Base-by-base conservation (phyloP, 2,329 filamentous ascomycete species). In the Dendrostoma leiphaemia region DNA sequence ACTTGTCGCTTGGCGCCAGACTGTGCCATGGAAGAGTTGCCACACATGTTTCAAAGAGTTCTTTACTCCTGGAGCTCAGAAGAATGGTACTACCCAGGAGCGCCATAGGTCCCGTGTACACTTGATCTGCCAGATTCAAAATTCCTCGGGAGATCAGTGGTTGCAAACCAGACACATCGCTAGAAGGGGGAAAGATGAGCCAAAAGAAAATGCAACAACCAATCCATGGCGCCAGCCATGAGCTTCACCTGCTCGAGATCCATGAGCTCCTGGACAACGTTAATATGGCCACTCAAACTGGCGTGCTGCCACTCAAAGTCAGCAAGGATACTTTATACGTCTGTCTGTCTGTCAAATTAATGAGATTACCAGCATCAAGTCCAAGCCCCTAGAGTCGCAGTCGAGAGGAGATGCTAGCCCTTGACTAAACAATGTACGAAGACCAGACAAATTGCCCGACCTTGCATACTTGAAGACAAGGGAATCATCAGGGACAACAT, bases 221-320 rank as follows among this genome's bases (percentile, higher is more conserved):
- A 44, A 29, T 6, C 2, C 9, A 13, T 1, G 28, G 6, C 3
- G 37, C 13, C 10, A n/a, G 15, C 1, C 24, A 50, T 31, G 2
- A 0, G 15, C 7, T 17, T 13, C 7, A 52, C 2, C n/a, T 31
- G 32, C 6, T 29, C 35, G 6, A 9, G 23, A 7, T 26, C 6
- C 4, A 31, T 19, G 4, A 52, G 5, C 13, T 46, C 17, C 24
- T 46, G 2, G 9, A 52, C 3, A 12, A 46, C 24, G 12, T 26
- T 10, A 10, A 23, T 6, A 1, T n/a, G 7, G 2, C 5, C 9
- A 31, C 1, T 0, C 1, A 0, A 0, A 31, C 12, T 9, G n/a
- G 49, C 41, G 13, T 6, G 0, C 49, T 52, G n/a, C 4, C 1
- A 31, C 4, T 3, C 9, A 10, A 2, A 13, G 15, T 31, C 8